These are phyloP conservation scores for Gypsophila paniculata DNA, from an alignment of 179 eudicot genomes.

Conservation along the genomic window DNA sequence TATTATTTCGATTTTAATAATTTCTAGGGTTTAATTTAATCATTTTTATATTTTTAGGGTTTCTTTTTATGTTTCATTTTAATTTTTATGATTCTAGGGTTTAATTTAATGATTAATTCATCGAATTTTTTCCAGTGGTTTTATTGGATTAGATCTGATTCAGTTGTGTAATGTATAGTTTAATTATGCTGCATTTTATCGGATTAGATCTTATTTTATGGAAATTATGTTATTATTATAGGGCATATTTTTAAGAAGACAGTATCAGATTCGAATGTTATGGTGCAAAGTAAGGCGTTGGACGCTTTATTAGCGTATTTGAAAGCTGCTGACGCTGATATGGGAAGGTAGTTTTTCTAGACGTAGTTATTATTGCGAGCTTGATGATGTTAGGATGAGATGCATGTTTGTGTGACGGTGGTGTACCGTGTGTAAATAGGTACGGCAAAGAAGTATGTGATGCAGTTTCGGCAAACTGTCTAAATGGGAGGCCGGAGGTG, in stretches of 20 bases:
- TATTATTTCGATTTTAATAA: too few relatives aligned
- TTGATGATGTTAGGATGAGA: too few relatives aligned
- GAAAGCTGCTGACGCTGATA: conserved; percentile 89
- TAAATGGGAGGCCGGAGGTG: conserved; percentile 86
- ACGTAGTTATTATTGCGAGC: too few relatives aligned
- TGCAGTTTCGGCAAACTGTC: conserved; percentile 75
- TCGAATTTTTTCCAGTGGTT: too few relatives aligned
- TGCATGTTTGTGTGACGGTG: conserved; percentile 1
- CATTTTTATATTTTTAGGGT: conserved; percentile 20
- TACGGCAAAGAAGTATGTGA: conserved; percentile 85
- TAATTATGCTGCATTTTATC: too few relatives aligned
- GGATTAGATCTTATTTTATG: too few relatives aligned
- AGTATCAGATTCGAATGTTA: conserved; percentile 87
- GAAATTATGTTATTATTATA: conserved; percentile 12
- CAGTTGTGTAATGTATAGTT: too few relatives aligned
- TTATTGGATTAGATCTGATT: too few relatives aligned
- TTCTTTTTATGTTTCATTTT: too few relatives aligned
- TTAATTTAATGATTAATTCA: too few relatives aligned
- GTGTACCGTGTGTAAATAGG: conserved; percentile 29
- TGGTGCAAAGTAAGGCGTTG: conserved; percentile 91
- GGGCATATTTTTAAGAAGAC: conserved; percentile 69
- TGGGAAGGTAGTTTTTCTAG: conserved; percentile 85
- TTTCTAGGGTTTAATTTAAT: too few relatives aligned
- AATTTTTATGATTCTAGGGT: too few relatives aligned
- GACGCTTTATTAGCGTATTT: conserved; percentile 76